Evolutionary conservation across 2,329 filamentous ascomycete species (phyloP).

Genomic region (Alternaria conjuncta): DNA sequence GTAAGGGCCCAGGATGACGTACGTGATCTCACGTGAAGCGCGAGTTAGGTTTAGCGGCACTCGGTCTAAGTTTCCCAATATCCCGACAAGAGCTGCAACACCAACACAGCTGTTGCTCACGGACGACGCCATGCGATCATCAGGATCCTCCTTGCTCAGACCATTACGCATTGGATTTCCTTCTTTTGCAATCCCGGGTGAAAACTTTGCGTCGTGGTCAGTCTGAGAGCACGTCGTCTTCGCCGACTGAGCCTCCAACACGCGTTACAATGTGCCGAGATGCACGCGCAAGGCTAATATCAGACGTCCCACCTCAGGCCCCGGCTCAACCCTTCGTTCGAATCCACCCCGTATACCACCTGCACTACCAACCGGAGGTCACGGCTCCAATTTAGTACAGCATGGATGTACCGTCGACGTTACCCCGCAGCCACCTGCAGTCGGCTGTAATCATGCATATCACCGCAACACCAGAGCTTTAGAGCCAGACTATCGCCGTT

Average conservation of each 20-base stretch:
- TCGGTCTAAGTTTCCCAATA: not conserved
- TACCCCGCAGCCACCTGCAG: slow-evolving; percentile 21
- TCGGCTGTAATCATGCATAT: slow-evolving; percentile 3
- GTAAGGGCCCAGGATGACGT: not conserved
- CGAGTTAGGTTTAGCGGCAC: not conserved
- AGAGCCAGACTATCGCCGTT: not conserved
- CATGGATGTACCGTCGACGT: slow-evolving; percentile 11
- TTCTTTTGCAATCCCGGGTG: not conserved
- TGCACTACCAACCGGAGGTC: slow-evolving; percentile 4
- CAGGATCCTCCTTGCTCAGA: not conserved
- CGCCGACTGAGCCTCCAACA: not conserved
- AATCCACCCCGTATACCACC: not conserved
- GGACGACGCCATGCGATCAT: not conserved
- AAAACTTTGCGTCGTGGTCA: not conserved
- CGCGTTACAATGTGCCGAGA: slow-evolving; percentile 1
- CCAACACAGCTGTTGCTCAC: not conserved
- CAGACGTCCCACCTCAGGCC: not conserved
- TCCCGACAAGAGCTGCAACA: not conserved
- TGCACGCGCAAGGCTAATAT: not conserved
- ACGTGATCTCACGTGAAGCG: not conserved
- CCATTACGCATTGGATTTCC: not conserved
- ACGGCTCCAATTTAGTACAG: not conserved
- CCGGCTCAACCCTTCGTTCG: slow-evolving; percentile 1
- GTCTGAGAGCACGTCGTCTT: not conserved
- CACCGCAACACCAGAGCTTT: slow-evolving; percentile 3